Percentiles rank a stretch among this genome's conserved stretches.
phyloP scores from a whole-genome alignment of 2,329 filamentous ascomycete genomes.

The Clonostachys byssicola region DNA sequence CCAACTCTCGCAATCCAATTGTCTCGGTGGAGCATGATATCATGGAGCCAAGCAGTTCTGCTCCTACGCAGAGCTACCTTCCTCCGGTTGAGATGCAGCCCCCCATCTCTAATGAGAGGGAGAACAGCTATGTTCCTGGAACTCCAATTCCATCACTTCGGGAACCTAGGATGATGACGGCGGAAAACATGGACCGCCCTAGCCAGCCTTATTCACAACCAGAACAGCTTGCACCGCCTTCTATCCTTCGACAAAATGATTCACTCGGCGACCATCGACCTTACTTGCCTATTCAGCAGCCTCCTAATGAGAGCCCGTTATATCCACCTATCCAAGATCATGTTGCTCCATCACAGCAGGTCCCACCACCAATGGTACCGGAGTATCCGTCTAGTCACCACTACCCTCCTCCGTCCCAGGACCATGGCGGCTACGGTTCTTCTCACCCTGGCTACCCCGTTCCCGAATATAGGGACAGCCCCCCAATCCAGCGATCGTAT shows the following conservation, averaged over 20 bases:
- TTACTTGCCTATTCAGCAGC: neutral
- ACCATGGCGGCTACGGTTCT: neutral
- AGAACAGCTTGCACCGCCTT: neutral
- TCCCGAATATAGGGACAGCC: neutral
- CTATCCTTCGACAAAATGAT: neutral
- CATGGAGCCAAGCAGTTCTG: neutral
- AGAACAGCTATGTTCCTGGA: conserved; percentile 3
- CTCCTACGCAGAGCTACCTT: no score
- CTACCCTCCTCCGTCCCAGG: neutral
- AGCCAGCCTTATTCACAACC: neutral
- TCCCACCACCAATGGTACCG: neutral
- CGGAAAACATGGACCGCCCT: neutral
- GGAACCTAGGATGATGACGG: neutral
- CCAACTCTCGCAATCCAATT: conserved; percentile 12
- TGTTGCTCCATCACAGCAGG: neutral
- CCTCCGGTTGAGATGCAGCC: neutral
- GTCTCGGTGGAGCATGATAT: neutral
- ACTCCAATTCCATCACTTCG: neutral
- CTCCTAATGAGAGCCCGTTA: neutral
- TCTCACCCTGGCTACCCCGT: neutral
- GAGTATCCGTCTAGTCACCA: neutral
- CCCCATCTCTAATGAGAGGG: conserved; percentile 2
- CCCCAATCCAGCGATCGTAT: neutral
- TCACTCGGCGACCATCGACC: neutral
- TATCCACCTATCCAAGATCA: neutral